Conservation (phyloP, 2,329 filamentous ascomycete genomes). For the Fusarium caatingaense region DNA sequence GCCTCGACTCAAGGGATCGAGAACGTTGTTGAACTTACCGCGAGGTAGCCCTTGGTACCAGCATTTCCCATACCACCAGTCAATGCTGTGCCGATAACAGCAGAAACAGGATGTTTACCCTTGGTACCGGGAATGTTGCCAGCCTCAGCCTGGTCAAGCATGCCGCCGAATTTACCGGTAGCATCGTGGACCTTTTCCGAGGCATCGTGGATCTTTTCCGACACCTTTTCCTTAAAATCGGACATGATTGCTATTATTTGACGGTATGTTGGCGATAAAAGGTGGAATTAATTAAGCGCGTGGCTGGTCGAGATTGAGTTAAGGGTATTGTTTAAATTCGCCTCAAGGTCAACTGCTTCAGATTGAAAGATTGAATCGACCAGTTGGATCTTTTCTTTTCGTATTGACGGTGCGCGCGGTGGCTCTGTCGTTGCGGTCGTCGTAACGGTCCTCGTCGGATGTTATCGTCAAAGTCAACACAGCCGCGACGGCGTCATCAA, state of each 20-base stretch:
- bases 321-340: constrained; percentile 21
- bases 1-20: background rate
- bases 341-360: constrained; percentile 20
- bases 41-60: constrained; percentile 80
- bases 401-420: constrained; percentile 17
- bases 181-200: constrained; percentile 51
- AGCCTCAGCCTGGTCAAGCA: constrained; percentile 52
- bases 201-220: constrained; percentile 51
- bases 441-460: constrained; percentile 43
- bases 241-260: constrained; percentile 67
- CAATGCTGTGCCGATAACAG: constrained; percentile 75
- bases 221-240: constrained; percentile 79
- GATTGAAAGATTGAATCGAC: constrained; percentile 16
- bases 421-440: constrained; percentile 33
- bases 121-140: constrained; percentile 67
- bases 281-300: constrained; percentile 24
- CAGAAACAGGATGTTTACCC: constrained; percentile 70
- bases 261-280: constrained; percentile 10
- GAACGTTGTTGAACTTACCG: constrained; percentile 66
- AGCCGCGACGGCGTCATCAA: constrained; percentile 44
- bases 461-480: constrained; percentile 42
- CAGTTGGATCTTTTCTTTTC: constrained; percentile 7
- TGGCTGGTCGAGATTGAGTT: constrained; percentile 25
- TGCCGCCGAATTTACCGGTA: constrained; percentile 51
- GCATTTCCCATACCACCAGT: constrained; percentile 75